These are phyloP conservation scores for Penicillium simplicissimum DNA, from an alignment of 495 filamentous ascomycete genomes.

Conservation along the genomic window DNA sequence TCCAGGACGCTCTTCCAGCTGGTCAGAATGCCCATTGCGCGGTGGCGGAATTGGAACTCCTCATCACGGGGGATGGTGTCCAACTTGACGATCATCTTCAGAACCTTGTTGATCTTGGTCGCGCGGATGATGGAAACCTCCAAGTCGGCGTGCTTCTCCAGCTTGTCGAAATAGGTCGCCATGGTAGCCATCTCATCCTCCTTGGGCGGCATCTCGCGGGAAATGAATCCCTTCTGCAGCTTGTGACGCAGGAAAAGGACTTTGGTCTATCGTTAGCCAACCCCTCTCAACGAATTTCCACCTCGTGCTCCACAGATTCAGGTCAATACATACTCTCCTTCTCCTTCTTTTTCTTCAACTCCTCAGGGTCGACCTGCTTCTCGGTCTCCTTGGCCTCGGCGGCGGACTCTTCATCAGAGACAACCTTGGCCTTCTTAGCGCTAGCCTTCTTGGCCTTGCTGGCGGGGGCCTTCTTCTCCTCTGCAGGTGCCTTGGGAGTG, in stretches of 20 bases:
- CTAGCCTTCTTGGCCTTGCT: constrained; percentile 59
- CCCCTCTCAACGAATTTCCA: neutral
- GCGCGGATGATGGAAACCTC: constrained; percentile 80
- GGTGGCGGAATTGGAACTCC: constrained; percentile 79
- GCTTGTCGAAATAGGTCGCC: constrained; percentile 74
- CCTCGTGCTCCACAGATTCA: neutral
- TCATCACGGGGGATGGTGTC: constrained; percentile 78
- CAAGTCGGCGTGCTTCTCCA: constrained; percentile 76
- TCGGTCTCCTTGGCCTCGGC: constrained; percentile 52
- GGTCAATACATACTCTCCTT: constrained; percentile 59
- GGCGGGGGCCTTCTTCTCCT: constrained; percentile 55
- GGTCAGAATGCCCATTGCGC: constrained; percentile 69
- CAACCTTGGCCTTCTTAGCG: constrained; percentile 44
- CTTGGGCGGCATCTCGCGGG: constrained; percentile 74
- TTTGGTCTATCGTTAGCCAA: constrained; percentile 19
- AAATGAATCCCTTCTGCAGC: constrained; percentile 88
- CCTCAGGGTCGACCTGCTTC: constrained; percentile 57
- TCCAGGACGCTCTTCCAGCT: constrained; percentile 83
- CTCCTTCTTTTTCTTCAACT: constrained; percentile 62
- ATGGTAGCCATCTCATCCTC: constrained; percentile 86
- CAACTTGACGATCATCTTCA: constrained; percentile 86
- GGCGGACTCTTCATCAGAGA: constrained; percentile 40
- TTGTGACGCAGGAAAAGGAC: constrained; percentile 86
- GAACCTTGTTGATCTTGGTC: constrained; percentile 94
- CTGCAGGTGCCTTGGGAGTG: constrained; percentile 52